Conservation (phyloP, 495 filamentous ascomycete species). For the Friedmanniomyces endolithicus region DNA sequence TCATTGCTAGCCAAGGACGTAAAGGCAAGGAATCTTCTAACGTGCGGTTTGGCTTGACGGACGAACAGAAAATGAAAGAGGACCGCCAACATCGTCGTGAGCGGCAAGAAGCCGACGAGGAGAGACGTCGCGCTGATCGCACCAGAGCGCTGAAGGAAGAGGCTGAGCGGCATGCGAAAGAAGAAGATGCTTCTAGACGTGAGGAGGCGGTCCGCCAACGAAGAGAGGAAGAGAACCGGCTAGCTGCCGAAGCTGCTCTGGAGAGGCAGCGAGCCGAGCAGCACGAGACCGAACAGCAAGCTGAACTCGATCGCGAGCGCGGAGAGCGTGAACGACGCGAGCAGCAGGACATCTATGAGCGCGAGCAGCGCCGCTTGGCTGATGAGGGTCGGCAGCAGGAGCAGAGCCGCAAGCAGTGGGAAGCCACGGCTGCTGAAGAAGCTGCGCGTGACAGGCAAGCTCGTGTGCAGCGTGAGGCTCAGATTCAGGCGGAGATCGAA, state of each 20-base stretch:
- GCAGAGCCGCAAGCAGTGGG: constrained; percentile 10
- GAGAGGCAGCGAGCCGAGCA: constrained; percentile 2
- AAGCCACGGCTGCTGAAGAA: constrained; percentile 13
- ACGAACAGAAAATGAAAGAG: constrained; percentile 24
- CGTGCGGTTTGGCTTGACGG: constrained; percentile 28
- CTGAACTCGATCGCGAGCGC: constrained; percentile 15
- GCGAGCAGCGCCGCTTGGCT: constrained; percentile 9
- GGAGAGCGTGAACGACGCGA: constrained; percentile 12
- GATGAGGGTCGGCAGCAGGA: constrained; percentile 8
- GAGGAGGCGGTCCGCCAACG: constrained; percentile 1
- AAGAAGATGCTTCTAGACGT: constrained; percentile 13
- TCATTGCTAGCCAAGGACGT: constrained; percentile 14
- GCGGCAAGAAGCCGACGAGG: constrained; percentile 13
- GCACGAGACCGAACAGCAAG: constrained; percentile 7
- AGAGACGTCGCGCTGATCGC: constrained; percentile 13
- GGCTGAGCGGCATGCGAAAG: constrained; percentile 9
- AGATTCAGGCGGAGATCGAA: constrained; percentile 17
- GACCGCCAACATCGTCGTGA: constrained; percentile 18
- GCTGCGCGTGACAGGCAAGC: background rate
- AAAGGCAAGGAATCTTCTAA: constrained; percentile 20
- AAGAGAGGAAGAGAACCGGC: constrained; percentile 6
- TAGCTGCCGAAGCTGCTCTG: constrained; percentile 13
- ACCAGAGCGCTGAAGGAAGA: constrained; percentile 21
- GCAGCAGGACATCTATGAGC: constrained; percentile 4
- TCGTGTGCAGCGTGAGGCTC: constrained; percentile 5